phyloP scores from a whole-genome alignment of 2,329 filamentous ascomycete species.

The Zymoseptoria tritici region DNA sequence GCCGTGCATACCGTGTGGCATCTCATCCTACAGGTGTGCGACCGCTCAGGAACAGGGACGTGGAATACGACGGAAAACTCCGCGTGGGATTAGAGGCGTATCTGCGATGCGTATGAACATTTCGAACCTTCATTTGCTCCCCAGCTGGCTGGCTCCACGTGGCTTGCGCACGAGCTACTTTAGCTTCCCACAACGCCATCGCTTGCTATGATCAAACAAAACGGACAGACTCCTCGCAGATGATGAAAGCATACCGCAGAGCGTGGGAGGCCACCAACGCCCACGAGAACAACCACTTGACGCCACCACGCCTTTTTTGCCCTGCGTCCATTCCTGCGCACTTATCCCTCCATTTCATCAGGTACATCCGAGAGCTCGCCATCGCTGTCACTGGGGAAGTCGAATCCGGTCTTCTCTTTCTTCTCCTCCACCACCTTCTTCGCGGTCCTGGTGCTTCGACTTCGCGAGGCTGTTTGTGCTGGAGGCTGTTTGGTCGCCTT shows the following conservation, averaged over 20 bases:
- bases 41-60: background rate
- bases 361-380: slow-evolving; percentile 23
- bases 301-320: background rate
- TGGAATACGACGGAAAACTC: background rate
- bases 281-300: background rate
- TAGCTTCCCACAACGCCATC: background rate
- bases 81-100: background rate
- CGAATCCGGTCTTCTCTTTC: slow-evolving; percentile 20
- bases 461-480: slow-evolving; percentile 7
- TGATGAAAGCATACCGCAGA: background rate
- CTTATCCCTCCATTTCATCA: slow-evolving; percentile 19
- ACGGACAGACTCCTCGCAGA: background rate
- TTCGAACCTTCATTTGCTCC: background rate
- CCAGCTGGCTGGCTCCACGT: background rate
- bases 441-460: background rate
- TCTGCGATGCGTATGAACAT: background rate
- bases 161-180: background rate
- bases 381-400: slow-evolving; percentile 20
- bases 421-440: slow-evolving; percentile 14
- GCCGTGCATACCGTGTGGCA: background rate
- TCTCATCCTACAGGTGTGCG: background rate
- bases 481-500: slow-evolving; percentile 12
- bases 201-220: background rate
- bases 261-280: background rate
- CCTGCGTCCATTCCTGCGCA: background rate